phyloP scores from a whole-genome alignment of 2,329 filamentous ascomycete species.

The Diaporthe humulicola region DNA sequence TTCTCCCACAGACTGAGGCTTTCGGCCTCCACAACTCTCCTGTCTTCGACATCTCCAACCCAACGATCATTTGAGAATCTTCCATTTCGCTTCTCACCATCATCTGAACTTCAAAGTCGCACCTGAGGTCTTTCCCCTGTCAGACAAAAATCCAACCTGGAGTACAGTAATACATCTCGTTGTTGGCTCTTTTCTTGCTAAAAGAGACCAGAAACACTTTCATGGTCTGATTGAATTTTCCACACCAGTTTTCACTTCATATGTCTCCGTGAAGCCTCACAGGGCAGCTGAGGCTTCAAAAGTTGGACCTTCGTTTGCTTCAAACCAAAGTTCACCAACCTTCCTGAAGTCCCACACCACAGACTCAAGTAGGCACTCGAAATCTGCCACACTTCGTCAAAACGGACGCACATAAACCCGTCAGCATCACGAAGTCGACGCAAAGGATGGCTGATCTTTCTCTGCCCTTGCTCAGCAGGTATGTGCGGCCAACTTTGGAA shows the following conservation, averaged over 20 bases:
- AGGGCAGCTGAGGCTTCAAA: not conserved
- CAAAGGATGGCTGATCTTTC: not conserved
- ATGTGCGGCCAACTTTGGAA: not conserved
- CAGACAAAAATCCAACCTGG: too few species aligned
- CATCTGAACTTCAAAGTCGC: not conserved
- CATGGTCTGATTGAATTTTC: not conserved
- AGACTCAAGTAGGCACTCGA: not conserved
- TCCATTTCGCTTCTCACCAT: not conserved
- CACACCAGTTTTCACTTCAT: too few species aligned
- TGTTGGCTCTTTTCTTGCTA: not conserved
- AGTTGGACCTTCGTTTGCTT: too few species aligned
- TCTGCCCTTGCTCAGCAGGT: not conserved
- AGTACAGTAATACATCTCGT: not conserved
- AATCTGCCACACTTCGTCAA: not conserved
- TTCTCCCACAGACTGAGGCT: too few species aligned
- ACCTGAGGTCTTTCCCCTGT: not conserved
- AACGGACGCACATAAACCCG: not conserved
- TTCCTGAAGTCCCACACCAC: not conserved
- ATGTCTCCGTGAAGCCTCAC: too few species aligned
- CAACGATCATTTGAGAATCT: too few species aligned
- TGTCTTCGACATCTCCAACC: accelerated
- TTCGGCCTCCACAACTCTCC: not conserved
- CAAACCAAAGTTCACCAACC: too few species aligned
- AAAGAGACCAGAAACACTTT: too few species aligned
- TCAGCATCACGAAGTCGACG: not conserved